Evolutionary conservation across 73 alveolate species (phyloP).

Genomic region (Paramecium sonneborni): DNA sequence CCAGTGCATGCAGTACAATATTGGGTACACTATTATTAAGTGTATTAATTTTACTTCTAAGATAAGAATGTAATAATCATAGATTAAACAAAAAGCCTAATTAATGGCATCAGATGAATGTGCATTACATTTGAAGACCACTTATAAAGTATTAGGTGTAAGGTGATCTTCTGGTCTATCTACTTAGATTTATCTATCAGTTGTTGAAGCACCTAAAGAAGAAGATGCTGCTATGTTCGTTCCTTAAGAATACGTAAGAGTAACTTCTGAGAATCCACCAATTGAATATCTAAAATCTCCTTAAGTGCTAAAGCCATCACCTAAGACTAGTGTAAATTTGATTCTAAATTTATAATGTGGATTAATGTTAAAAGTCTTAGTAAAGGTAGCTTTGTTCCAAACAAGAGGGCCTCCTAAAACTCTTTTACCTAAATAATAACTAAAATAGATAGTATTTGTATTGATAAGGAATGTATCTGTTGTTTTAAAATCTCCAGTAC

Average conservation of each 20-base stretch:
- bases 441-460: background rate
- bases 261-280: background rate
- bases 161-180: background rate
- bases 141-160: background rate
- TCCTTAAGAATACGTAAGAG: background rate
- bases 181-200: background rate
- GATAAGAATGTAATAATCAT: background rate
- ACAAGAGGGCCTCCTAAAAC: background rate
- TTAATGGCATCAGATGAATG: background rate
- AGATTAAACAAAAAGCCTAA: background rate
- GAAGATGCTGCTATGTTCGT: too few species aligned
- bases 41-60: background rate
- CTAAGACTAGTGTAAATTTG: background rate
- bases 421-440: slow-evolving; percentile 1
- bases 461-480: background rate
- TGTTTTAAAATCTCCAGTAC: background rate
- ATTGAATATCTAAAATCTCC: background rate
- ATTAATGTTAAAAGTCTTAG: background rate
- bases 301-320: background rate
- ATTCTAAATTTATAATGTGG: background rate
- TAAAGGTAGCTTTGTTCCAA: background rate
- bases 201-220: background rate
- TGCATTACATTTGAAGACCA: background rate
- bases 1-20: slow-evolving; percentile 5
- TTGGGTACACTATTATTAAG: background rate